Conservation (phyloP, 768 basidiomycete genomes). For the Mycena filopes region DNA sequence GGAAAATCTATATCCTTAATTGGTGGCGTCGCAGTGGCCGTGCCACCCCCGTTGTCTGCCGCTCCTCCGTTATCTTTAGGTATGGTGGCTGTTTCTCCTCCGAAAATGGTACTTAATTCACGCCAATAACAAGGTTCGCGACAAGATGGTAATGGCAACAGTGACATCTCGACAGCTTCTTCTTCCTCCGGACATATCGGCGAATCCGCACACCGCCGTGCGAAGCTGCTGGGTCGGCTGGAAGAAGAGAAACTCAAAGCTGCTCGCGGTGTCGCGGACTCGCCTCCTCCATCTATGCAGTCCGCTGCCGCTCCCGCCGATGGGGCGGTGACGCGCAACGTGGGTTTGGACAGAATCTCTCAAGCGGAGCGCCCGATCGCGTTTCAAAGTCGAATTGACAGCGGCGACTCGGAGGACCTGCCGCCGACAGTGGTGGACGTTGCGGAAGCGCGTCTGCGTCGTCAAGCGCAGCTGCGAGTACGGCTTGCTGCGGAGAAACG, state of each 20-base stretch:
- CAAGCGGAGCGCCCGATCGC: not conserved
- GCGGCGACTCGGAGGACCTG: not conserved
- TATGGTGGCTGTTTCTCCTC: slow-evolving; percentile 4
- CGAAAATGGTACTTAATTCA: slow-evolving; percentile 11
- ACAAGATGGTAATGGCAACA: slow-evolving; percentile 27
- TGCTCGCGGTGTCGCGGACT: slow-evolving; percentile 30
- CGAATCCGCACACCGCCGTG: slow-evolving; percentile 40
- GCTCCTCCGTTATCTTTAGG: slow-evolving; percentile 19
- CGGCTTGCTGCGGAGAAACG: slow-evolving; percentile 58
- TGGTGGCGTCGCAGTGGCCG: not conserved
- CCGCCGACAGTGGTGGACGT: slow-evolving; percentile 7
- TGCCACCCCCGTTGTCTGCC: not conserved
- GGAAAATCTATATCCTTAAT: not conserved
- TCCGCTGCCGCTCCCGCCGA: not conserved
- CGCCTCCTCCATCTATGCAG: not conserved
- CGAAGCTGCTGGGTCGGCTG: slow-evolving; percentile 54
- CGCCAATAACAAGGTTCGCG: slow-evolving; percentile 23
- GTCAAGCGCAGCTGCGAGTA: slow-evolving; percentile 58
- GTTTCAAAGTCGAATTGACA: not conserved
- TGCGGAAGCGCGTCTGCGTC: slow-evolving; percentile 58
- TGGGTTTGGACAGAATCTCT: slow-evolving; percentile 26
- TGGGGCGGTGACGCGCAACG: slow-evolving; percentile 16
- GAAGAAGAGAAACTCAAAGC: slow-evolving; percentile 53
- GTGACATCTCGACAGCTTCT: slow-evolving; percentile 25
- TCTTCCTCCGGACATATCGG: slow-evolving; percentile 10